These are phyloP conservation scores for Gentiana straminea DNA, from an alignment of 257 asterid species.

Conservation along the genomic window DNA sequence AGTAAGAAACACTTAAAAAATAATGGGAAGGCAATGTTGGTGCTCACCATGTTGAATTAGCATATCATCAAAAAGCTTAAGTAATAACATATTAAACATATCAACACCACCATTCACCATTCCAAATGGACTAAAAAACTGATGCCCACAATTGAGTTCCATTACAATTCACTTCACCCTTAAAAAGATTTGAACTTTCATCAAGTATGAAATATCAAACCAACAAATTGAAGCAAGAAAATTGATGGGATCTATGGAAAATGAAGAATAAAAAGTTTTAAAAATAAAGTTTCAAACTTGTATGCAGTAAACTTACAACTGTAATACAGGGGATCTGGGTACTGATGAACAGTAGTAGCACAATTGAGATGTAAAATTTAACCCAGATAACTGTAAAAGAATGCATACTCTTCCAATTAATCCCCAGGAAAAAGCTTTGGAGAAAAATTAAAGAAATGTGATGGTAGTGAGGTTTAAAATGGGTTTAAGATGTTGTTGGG, in stretches of 20 bases:
- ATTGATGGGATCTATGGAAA: slow-evolving; percentile 24
- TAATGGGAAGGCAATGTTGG: too few species aligned
- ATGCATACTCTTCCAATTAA: slow-evolving; percentile 31
- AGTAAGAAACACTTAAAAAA: not conserved
- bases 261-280: not conserved
- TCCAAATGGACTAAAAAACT: not conserved
- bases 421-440: not conserved
- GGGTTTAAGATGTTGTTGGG: too few species aligned
- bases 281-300: too few species aligned
- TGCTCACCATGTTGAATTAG: too few species aligned
- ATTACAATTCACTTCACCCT: too few species aligned
- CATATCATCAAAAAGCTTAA: too few species aligned
- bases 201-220: too few species aligned
- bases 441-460: not conserved
- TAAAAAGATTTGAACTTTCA: too few species aligned
- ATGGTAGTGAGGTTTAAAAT: not conserved
- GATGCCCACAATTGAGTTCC: not conserved
- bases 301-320: slow-evolving; percentile 24
- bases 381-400: slow-evolving; percentile 23
- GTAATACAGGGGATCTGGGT: slow-evolving; percentile 18
- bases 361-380: slow-evolving; percentile 26
- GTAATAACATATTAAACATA: not conserved
- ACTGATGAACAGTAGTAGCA: slow-evolving; percentile 18
- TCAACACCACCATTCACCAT: not conserved
- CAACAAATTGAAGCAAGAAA: slow-evolving; percentile 1